Evolutionary conservation across 352 stramenopile genomes (phyloP).

Genomic region (Phytopythium montanum): DNA sequence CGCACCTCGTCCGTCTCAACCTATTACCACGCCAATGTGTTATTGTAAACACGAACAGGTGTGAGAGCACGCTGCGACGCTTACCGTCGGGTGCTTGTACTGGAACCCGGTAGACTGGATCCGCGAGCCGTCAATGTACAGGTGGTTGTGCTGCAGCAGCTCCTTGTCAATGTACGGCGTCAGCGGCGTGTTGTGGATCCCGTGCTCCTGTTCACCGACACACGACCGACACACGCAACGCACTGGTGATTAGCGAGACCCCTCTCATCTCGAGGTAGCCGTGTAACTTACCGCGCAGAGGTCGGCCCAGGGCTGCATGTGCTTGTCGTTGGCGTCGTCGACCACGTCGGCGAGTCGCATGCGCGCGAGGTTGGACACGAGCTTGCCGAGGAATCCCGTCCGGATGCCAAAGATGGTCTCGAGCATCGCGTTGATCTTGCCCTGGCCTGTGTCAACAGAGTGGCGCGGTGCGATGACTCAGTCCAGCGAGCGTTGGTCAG

Average conservation of each 20-base stretch:
- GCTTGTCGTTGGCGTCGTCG: constrained; percentile 89
- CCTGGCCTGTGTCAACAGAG: constrained; percentile 43
- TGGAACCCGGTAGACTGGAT: constrained; percentile 75
- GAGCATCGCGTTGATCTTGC: constrained; percentile 71
- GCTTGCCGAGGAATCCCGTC: constrained; percentile 82
- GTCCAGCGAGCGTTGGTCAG: not conserved
- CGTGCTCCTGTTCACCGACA: constrained; percentile 39
- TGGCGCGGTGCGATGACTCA: not conserved
- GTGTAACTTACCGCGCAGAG: constrained; percentile 50
- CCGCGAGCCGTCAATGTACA: constrained; percentile 73
- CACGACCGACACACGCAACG: too few species aligned
- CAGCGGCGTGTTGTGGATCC: constrained; percentile 80
- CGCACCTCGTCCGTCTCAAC: constrained; percentile 57
- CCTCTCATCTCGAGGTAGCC: not conserved
- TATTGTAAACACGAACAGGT: not conserved
- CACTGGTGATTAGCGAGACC: constrained; percentile 9
- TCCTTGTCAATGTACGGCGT: constrained; percentile 89
- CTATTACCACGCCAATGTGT: constrained; percentile 24
- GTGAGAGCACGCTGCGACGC: not conserved
- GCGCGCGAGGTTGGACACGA: constrained; percentile 79
- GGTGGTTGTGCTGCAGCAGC: constrained; percentile 79
- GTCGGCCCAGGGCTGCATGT: constrained; percentile 87
- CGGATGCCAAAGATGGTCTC: constrained; percentile 81
- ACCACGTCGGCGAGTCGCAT: constrained; percentile 77
- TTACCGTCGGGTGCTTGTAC: constrained; percentile 72